Conservation (phyloP, 345 rosid genomes). For the Corchorus capsularis region DNA sequence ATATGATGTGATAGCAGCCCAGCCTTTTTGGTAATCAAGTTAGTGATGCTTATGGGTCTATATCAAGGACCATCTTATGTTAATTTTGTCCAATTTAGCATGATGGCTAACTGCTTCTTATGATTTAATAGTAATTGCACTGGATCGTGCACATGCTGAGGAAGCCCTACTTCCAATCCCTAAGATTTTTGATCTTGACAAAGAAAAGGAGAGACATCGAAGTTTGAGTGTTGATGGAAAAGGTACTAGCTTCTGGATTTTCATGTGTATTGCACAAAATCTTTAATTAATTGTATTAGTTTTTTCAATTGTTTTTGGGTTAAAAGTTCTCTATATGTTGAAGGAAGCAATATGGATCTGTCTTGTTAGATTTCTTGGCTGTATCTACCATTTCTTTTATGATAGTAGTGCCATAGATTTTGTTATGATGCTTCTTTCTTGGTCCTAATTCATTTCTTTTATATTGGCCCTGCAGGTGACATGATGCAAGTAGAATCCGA, state of each 20-base stretch:
- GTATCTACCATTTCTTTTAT: neutral
- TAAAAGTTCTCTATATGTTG: neutral
- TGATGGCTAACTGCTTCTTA: constrained; percentile 34
- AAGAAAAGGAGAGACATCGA: constrained; percentile 37
- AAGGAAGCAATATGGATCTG: neutral
- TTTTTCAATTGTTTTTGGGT: neutral
- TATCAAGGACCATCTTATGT: neutral
- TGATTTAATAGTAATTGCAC: constrained; percentile 64
- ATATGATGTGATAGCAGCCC: neutral
- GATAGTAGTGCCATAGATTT: neutral
- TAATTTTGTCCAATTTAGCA: neutral
- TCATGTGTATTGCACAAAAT: neutral
- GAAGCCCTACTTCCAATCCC: constrained; percentile 78
- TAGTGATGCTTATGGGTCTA: neutral
- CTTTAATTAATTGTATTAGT: neutral
- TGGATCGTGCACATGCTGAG: constrained; percentile 90
- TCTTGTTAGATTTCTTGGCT: constrained; percentile 4
- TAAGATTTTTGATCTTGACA: constrained; percentile 48
- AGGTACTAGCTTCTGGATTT: constrained; percentile 44
- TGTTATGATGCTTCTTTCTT: constrained; percentile 4
- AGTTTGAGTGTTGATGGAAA: constrained; percentile 27
- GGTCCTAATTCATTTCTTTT: neutral
- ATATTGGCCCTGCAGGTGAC: constrained; percentile 32
- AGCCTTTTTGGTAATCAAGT: neutral
- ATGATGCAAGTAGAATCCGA: constrained; percentile 33